Evolutionary conservation across 2,329 filamentous ascomycete species (phyloP), one percentile per base, ranked within the genome.

Genomic region (Leptographium wingfieldii): DNA sequence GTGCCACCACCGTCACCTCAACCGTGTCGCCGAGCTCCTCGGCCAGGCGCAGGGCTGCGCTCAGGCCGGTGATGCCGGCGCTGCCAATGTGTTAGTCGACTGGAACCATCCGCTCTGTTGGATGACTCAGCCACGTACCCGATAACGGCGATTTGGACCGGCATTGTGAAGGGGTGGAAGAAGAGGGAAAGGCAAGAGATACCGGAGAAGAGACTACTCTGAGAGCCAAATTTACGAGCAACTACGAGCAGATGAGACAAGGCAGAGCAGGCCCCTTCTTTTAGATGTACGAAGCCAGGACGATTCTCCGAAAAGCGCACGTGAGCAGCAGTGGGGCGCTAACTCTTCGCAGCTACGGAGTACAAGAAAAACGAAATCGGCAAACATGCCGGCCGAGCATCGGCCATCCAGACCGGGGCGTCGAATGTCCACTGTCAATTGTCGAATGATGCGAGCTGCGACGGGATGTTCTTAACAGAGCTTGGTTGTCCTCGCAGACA

Each of bases 51-150:
- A 80, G 66, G 54, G 79, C 79, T 51, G 71, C 70, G 62, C 75
- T 77, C 22, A 82, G 71, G 59, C 80, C 80, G 51, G 77, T 77
- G 43, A 82, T 74, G 25, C 80, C 80, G 64, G 79, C 79, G 56
- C 80, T 82, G 61, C 14, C n/a, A 51, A 22, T 40, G 19, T 5
- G 43, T n/a, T 9, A 46, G 43, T 14, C 16, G 3, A 19, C 6
- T n/a, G 43, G 2, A 2, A 1, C 16, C 14, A 46, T n/a, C 3
- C 2, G 16, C 40, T 43, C 40, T 43, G 11, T n/a, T 19, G 31
- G 33, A 51, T n/a, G 29, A 57, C 27, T 31, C 14, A 35, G 38
- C 25, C 16, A 57, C 56, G 3, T 40, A 57, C 57, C 57, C 57
- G 10, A 58, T 53, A 10, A 58, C 57, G 35, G 49, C 49, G 1